These are phyloP conservation scores for Aspergillus indologenus DNA, from an alignment of 495 filamentous ascomycete genomes.

Conservation along the genomic window DNA sequence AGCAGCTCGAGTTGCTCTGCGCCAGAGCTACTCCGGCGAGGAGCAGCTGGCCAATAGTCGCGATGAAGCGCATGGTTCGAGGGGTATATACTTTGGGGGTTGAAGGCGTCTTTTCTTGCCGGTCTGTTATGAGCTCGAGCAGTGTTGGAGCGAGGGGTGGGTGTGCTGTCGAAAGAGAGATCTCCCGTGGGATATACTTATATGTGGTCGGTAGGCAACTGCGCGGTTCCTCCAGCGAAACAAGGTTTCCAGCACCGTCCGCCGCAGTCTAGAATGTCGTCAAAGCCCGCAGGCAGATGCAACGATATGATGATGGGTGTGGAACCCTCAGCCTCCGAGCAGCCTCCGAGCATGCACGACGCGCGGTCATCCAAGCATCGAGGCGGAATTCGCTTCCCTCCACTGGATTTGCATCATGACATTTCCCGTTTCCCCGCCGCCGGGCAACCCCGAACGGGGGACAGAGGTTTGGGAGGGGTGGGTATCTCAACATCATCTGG, in stretches of 20 bases:
- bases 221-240: no score
- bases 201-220: no score
- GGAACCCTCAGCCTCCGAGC: constrained; percentile 5
- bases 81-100: no score
- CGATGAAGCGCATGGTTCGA: constrained; percentile 22
- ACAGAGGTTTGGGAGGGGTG: background rate
- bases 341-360: background rate
- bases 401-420: constrained; percentile 25
- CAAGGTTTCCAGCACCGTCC: background rate
- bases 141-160: background rate
- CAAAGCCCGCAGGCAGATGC: constrained; percentile 5
- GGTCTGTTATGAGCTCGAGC: no score
- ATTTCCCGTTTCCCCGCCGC: background rate
- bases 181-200: background rate
- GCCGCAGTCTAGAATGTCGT: background rate
- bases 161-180: background rate
- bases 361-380: background rate
- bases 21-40: constrained; percentile 21
- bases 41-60: constrained; percentile 18
- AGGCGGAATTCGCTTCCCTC: constrained; percentile 10
- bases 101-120: no score
- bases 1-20: constrained; percentile 18
- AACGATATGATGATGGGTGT: constrained; percentile 23
- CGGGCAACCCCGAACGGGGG: background rate
- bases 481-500: no score